These are phyloP conservation scores for Microdochium trichocladiopsis DNA, from an alignment of 2,329 filamentous ascomycete genomes.

Conservation along the genomic window DNA sequence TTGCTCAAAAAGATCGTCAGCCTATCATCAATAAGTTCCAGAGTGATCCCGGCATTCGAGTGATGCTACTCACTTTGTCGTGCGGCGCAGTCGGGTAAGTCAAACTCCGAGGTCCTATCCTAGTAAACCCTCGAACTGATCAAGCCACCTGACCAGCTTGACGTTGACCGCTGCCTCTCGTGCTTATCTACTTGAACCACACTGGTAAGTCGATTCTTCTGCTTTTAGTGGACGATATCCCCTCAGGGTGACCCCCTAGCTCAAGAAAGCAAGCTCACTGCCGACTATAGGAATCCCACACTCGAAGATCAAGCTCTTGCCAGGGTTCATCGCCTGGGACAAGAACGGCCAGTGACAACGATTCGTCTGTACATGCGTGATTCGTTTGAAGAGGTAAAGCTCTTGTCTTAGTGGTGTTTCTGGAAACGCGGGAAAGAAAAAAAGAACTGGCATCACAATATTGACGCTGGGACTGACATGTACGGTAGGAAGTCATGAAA, in stretches of 20 bases:
- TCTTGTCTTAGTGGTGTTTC: constrained; percentile 15
- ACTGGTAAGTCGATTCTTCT: constrained; percentile 24
- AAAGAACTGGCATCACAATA: constrained; percentile 22
- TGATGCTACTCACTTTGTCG: constrained; percentile 40
- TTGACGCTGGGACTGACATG: not conserved
- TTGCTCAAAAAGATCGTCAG: constrained; percentile 32
- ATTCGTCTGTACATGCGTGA: constrained; percentile 76
- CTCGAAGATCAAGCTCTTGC: constrained; percentile 91
- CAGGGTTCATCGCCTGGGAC: constrained; percentile 78
- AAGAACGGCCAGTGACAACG: constrained; percentile 70
- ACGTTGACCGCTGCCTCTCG: constrained; percentile 38
- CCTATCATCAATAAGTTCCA: constrained; percentile 31
- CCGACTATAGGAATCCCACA: constrained; percentile 50
- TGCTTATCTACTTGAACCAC: constrained; percentile 42
- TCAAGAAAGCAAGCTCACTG: constrained; percentile 30
- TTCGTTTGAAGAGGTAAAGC: constrained; percentile 62
- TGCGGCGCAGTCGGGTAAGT: constrained; percentile 45
- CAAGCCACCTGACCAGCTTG: constrained; percentile 20
- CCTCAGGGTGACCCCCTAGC: not conserved
- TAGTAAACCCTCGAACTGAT: not conserved
- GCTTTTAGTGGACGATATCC: constrained; percentile 23
- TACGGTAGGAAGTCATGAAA: constrained; percentile 8
- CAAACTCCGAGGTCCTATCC: not conserved
- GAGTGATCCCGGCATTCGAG: constrained; percentile 23
- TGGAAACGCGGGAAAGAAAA: not conserved